phyloP scores from a whole-genome alignment of 352 stramenopile species.

The Globisporangium canariense region DNA sequence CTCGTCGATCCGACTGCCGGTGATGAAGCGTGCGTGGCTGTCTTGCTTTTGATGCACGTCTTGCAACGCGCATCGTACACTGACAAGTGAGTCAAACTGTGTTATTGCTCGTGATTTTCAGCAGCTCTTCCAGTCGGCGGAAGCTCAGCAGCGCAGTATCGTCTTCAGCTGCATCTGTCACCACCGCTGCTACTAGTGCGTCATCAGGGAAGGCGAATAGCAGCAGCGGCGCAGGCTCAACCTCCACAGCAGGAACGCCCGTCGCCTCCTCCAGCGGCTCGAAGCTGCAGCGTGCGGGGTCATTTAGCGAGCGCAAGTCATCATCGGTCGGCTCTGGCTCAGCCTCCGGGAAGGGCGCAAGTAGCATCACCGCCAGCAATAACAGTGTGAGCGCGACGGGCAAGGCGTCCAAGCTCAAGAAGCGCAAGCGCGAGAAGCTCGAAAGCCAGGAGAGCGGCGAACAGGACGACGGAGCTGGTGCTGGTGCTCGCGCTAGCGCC shows the following conservation, averaged over 20 bases:
- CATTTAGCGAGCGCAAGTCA: constrained; percentile 22
- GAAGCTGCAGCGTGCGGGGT: constrained; percentile 26
- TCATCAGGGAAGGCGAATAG: background rate
- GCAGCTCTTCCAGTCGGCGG: constrained; percentile 19
- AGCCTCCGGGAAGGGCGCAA: constrained; percentile 22
- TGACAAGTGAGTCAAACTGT: background rate
- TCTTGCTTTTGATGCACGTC: background rate
- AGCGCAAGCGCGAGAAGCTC: constrained; percentile 42
- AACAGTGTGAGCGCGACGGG: constrained; percentile 15
- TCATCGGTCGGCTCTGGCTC: constrained; percentile 1
- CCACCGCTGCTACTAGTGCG: constrained; percentile 9
- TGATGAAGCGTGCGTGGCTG: constrained; percentile 10
- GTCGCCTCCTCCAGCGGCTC: constrained; percentile 12
- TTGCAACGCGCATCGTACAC: background rate
- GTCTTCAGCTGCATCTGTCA: constrained; percentile 7
- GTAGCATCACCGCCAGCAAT: background rate
- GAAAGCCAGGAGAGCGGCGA: constrained; percentile 17
- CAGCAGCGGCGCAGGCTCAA: constrained; percentile 14
- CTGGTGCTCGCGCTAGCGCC: constrained; percentile 9
- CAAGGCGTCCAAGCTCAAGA: constrained; percentile 49
- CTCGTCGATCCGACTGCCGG: constrained; percentile 38
- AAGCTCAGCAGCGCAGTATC: constrained; percentile 32
- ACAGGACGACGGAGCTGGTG: constrained; percentile 12
- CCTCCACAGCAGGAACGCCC: constrained; percentile 3
- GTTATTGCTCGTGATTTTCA: constrained; percentile 2